Conservation (phyloP, 148 eudicot species). For the Silene latifolia region DNA sequence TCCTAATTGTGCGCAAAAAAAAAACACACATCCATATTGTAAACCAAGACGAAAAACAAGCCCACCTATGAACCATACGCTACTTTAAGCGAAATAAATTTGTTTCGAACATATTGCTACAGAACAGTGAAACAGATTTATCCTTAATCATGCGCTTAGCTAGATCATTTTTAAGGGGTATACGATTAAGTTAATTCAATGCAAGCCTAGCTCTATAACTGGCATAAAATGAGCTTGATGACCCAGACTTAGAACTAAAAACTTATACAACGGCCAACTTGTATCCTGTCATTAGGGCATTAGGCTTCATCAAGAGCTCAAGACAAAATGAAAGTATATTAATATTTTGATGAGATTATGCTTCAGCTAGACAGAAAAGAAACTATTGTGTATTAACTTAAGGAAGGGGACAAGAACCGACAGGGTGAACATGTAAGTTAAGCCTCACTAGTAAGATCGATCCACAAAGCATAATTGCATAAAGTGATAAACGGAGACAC, state of each 20-base stretch:
- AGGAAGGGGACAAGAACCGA: slow-evolving; percentile 5
- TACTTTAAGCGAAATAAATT: not conserved
- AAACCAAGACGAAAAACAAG: not conserved
- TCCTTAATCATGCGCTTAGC: not conserved
- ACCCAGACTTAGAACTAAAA: not conserved
- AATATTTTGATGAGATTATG: not conserved
- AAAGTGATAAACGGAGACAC: not conserved
- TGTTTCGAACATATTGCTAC: not conserved
- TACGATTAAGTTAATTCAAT: not conserved
- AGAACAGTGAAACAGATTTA: not conserved
- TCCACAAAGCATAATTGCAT: not conserved
- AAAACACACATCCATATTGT: not conserved
- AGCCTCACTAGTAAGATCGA: not conserved
- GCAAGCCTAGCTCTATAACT: not conserved
- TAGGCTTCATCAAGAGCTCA: not conserved
- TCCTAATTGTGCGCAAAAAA: not conserved
- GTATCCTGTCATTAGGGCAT: not conserved
- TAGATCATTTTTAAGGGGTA: not conserved
- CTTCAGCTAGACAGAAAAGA: not conserved
- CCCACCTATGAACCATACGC: not conserved
- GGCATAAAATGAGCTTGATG: not conserved
- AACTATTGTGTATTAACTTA: not conserved
- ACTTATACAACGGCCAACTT: not conserved
- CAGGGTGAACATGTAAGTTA: not conserved
- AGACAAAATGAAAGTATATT: not conserved